Evolutionary conservation across 2,329 filamentous ascomycete genomes (phyloP).

Genomic region (Scedosporium minutisporum): DNA sequence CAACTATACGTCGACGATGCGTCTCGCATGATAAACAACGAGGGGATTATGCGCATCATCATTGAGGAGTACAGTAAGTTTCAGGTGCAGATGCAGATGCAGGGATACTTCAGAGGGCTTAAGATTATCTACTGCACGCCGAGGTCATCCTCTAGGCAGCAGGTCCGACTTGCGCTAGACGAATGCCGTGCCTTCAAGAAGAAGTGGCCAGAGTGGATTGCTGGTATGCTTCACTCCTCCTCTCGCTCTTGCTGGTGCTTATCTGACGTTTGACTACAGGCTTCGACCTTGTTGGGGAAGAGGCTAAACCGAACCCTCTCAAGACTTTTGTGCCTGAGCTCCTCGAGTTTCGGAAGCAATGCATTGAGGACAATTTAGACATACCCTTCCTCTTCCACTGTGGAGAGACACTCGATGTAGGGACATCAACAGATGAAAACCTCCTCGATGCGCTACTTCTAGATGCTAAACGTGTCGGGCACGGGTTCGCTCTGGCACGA

Average conservation of each 20-base stretch:
- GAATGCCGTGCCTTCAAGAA: slow-evolving; percentile 54
- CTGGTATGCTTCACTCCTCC: slow-evolving; percentile 41
- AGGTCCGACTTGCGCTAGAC: slow-evolving; percentile 42
- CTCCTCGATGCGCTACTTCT: slow-evolving; percentile 59
- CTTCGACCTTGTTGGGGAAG: slow-evolving; percentile 63
- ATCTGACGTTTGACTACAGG: slow-evolving; percentile 28
- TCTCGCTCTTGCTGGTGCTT: no score
- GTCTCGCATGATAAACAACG: slow-evolving; percentile 38
- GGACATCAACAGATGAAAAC: slow-evolving; percentile 56
- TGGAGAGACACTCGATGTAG: slow-evolving; percentile 62
- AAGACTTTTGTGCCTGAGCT: slow-evolving; percentile 46
- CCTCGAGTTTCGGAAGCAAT: slow-evolving; percentile 44
- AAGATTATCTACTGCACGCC: slow-evolving; percentile 67
- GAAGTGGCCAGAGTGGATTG: slow-evolving; percentile 48
- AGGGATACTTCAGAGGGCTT: slow-evolving; percentile 47
- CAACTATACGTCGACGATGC: slow-evolving; percentile 52
- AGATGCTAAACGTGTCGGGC: slow-evolving; percentile 59
- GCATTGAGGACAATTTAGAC: slow-evolving; percentile 34
- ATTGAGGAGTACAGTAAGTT: slow-evolving; percentile 44
- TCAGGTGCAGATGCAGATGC: slow-evolving; percentile 21
- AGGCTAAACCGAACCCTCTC: slow-evolving; percentile 50
- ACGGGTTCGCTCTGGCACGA: slow-evolving; percentile 60
- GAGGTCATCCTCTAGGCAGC: slow-evolving; percentile 40
- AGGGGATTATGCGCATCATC: slow-evolving; percentile 51
- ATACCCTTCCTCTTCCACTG: slow-evolving; percentile 72